Percentiles rank a stretch among this genome's conserved stretches.
Conservation (phyloP, 176 grass and related monocot genomes). For the Avena atlantica region DNA sequence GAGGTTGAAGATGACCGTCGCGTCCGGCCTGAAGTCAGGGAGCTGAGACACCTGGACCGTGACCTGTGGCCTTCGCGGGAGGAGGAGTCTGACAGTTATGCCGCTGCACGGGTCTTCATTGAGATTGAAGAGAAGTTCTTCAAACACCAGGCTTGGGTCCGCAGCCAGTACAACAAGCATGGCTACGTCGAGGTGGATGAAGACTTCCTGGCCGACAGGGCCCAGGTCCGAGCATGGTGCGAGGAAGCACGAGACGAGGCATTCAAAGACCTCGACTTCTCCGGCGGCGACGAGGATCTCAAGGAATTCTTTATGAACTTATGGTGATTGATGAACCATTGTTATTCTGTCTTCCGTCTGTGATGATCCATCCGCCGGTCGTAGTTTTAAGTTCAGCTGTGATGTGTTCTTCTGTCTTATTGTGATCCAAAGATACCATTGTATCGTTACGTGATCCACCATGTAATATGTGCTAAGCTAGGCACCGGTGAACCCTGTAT, state of each 20-base stretch:
- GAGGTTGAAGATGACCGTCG: background rate
- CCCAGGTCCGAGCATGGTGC: background rate
- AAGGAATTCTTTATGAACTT: background rate
- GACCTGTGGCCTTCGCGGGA: background rate
- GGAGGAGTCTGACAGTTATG: background rate
- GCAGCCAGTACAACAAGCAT: background rate
- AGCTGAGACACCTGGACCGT: background rate
- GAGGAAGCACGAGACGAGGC: background rate
- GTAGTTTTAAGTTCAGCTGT: background rate
- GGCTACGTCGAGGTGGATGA: constrained; percentile 10
- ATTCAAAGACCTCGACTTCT: background rate
- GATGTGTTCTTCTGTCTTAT: background rate
- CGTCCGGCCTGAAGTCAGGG: background rate
- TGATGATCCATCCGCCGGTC: background rate
- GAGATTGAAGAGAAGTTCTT: background rate
- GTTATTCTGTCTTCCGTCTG: background rate
- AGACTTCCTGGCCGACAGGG: background rate
- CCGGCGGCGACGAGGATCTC: background rate
- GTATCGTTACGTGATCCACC: background rate
- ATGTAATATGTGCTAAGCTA: background rate
- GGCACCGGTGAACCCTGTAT: background rate
- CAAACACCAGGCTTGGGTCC: background rate
- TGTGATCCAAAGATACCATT: background rate
- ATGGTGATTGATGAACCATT: background rate
- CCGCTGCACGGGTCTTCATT: background rate